Conservation (phyloP, 176 grass and related monocot species). For the Triticum timopheevii region DNA sequence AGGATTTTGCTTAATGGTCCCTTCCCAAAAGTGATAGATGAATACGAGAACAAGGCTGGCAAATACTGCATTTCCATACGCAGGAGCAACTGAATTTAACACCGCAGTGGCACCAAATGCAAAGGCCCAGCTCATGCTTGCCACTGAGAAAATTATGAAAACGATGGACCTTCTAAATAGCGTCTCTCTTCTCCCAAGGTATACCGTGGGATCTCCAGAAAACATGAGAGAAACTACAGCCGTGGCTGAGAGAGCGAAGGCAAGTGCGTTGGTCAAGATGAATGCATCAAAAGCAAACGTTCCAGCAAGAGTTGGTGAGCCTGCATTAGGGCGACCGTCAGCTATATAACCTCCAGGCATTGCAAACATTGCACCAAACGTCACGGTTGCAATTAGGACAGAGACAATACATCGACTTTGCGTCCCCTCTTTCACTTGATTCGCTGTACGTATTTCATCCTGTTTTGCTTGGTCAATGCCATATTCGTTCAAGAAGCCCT, state of each 20-base stretch:
- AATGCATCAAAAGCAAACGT: neutral
- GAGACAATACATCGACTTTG: neutral
- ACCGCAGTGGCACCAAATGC: neutral
- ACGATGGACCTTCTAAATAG: too few relatives aligned
- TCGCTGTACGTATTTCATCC: neutral
- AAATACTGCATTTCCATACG: neutral
- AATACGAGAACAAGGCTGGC: neutral
- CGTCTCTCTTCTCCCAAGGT: neutral
- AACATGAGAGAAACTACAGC: neutral
- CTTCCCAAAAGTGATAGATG: neutral
- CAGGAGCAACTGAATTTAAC: neutral
- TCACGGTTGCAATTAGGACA: neutral
- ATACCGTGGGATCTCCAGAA: neutral
- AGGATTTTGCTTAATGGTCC: fast-evolving
- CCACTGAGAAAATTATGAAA: neutral
- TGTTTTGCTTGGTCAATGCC: neutral
- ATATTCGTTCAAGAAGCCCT: neutral
- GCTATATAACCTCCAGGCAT: neutral
- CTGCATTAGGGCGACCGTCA: neutral
- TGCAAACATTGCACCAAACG: neutral
- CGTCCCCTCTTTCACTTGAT: neutral
- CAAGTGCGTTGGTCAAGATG: neutral
- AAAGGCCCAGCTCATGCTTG: neutral
- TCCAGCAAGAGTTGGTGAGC: neutral
- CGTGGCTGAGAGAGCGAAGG: neutral